These are phyloP conservation scores for Cephalotrichum gorgonifer DNA, from an alignment of 2,329 filamentous ascomycete species.

Conservation along the genomic window DNA sequence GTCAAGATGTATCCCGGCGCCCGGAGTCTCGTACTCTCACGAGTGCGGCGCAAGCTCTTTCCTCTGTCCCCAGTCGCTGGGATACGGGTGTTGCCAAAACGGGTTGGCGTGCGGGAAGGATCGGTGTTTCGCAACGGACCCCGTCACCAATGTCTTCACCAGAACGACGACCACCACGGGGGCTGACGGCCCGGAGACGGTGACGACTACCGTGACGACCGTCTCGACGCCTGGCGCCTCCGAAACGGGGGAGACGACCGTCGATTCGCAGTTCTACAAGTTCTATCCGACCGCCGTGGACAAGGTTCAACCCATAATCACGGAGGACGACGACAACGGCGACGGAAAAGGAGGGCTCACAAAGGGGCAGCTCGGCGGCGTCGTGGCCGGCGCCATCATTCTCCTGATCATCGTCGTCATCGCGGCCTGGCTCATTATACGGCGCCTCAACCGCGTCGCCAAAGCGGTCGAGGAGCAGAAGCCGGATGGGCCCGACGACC, in stretches of 20 bases:
- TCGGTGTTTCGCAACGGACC: conserved; percentile 37
- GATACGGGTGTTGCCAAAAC: conserved; percentile 41
- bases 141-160: conserved; percentile 32
- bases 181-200: conserved; percentile 24
- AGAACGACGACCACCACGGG: conserved; percentile 34
- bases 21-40: conserved; percentile 26
- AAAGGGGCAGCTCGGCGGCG: conserved; percentile 36
- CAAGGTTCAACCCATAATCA: conserved; percentile 23
- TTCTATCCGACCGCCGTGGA: conserved; percentile 31
- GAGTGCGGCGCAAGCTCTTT: conserved; percentile 34
- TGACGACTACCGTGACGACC: conserved; percentile 26
- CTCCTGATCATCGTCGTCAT: conserved; percentile 36
- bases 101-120: conserved; percentile 36
- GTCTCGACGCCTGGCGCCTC: conserved; percentile 26
- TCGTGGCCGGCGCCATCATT: conserved; percentile 38
- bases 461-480: background rate
- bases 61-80: conserved; percentile 37
- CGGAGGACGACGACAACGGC: conserved; percentile 12
- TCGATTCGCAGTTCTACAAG: conserved; percentile 23
- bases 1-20: conserved; percentile 30
- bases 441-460: conserved; percentile 34
- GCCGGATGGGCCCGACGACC: background rate
- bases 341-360: conserved; percentile 22
- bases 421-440: conserved; percentile 37
- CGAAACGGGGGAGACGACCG: conserved; percentile 12